Conservation (phyloP, 1,284 basidiomycete genomes). For the Cryptococcus floricola region DNA sequence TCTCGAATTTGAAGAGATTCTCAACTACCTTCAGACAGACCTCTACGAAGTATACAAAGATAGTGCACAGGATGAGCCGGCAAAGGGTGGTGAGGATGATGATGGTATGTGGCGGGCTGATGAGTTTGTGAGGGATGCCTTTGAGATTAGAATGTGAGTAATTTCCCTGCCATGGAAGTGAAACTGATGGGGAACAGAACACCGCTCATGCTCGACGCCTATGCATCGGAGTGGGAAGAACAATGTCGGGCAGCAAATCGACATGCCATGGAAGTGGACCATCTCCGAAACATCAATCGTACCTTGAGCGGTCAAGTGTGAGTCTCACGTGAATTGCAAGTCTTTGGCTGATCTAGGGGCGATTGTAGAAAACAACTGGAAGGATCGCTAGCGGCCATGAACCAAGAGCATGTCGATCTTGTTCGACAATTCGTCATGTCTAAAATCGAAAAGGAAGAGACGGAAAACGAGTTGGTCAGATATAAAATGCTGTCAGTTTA, state of each 20-base stretch:
- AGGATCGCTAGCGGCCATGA: constrained; percentile 65
- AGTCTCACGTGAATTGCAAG: constrained; percentile 39
- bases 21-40: constrained; percentile 71
- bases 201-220: constrained; percentile 85
- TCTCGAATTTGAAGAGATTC: constrained; percentile 83
- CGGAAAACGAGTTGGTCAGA: constrained; percentile 82
- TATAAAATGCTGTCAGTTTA: constrained; percentile 77
- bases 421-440: constrained; percentile 85
- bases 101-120: constrained; percentile 61
- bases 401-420: constrained; percentile 49
- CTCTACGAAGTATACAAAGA: constrained; percentile 72
- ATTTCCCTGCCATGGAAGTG: not conserved
- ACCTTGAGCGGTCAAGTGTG: constrained; percentile 73
- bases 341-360: not conserved
- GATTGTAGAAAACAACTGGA: constrained; percentile 69
- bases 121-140: constrained; percentile 78
- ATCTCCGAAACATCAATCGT: constrained; percentile 71
- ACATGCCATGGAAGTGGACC: constrained; percentile 69
- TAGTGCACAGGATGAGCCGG: constrained; percentile 41
- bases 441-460: constrained; percentile 79
- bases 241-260: constrained; percentile 63
- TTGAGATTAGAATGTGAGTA: constrained; percentile 64
- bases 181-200: constrained; percentile 50
- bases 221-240: constrained; percentile 82
- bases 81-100: constrained; percentile 4